phyloP scores from a whole-genome alignment of 495 filamentous ascomycete species.

The Neohortaea acidophila region DNA sequence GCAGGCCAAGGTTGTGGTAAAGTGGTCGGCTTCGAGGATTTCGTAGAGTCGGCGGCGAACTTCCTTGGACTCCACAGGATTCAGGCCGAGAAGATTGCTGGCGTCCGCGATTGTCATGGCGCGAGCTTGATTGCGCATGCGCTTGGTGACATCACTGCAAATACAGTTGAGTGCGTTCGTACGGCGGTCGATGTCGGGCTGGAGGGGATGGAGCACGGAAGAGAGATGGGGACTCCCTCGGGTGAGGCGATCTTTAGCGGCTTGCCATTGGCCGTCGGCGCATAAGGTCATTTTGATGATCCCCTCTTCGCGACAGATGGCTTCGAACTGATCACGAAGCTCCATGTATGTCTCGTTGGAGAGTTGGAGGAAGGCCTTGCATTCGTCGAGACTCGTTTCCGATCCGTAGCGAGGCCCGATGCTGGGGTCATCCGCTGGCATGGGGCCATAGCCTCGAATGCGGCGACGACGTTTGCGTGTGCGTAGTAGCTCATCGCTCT shows the following conservation, averaged over 20 bases:
- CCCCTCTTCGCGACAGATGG: constrained; percentile 47
- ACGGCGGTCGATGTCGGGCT: constrained; percentile 35
- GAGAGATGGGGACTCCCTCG: constrained; percentile 50
- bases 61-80: constrained; percentile 53
- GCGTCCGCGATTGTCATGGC: constrained; percentile 56
- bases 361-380: constrained; percentile 52
- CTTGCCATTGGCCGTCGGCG: constrained; percentile 58
- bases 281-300: constrained; percentile 55
- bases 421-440: constrained; percentile 58
- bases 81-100: constrained; percentile 54
- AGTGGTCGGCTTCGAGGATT: constrained; percentile 50
- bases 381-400: constrained; percentile 67
- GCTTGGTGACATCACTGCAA: constrained; percentile 68
- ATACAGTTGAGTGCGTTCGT: constrained; percentile 60
- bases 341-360: constrained; percentile 46
- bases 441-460: constrained; percentile 52
- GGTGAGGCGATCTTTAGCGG: constrained; percentile 52
- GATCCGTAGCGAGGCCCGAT: constrained; percentile 61
- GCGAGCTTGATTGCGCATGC: constrained; percentile 48
- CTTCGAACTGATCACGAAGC: constrained; percentile 50
- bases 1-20: constrained; percentile 57
- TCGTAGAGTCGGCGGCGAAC: constrained; percentile 52
- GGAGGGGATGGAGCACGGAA: constrained; percentile 43
- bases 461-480: constrained; percentile 56
- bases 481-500: constrained; percentile 49